A percentile compares a stretch with the other conserved stretches of the same genome.
These are phyloP conservation scores for Clarkia xantiana DNA, from an alignment of 345 rosid genomes.

Conservation along the genomic window DNA sequence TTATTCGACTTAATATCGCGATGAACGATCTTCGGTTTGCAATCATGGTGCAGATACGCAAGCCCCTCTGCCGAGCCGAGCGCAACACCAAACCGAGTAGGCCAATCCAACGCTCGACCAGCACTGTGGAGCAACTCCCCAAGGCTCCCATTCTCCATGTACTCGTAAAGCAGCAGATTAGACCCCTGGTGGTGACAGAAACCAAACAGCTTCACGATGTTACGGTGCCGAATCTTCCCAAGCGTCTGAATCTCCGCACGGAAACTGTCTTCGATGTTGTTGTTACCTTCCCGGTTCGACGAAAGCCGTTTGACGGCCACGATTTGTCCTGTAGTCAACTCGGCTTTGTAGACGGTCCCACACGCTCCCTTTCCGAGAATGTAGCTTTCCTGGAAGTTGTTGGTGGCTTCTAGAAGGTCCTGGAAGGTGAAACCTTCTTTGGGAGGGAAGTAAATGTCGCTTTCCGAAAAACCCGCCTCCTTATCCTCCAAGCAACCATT, in stretches of 20 bases:
- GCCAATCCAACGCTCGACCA: slow-evolving; percentile 55
- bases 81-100: slow-evolving; percentile 64
- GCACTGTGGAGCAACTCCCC: slow-evolving; percentile 78
- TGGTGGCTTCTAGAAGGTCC: slow-evolving; percentile 69
- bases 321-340: slow-evolving; percentile 48
- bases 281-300: slow-evolving; percentile 73
- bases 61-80: slow-evolving; percentile 97
- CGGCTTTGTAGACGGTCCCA: slow-evolving; percentile 86
- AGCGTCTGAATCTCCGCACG: slow-evolving; percentile 77
- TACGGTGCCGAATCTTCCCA: slow-evolving; percentile 87
- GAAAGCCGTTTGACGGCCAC: slow-evolving; percentile 73
- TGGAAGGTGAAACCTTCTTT: slow-evolving; percentile 76
- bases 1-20: slow-evolving; percentile 92
- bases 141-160: slow-evolving; percentile 71
- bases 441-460: slow-evolving; percentile 65
- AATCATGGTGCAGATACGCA: slow-evolving; percentile 84
- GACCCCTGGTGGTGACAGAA: slow-evolving; percentile 82
- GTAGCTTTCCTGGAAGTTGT: slow-evolving; percentile 63
- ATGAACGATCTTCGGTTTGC: slow-evolving; percentile 86
- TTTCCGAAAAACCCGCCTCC: slow-evolving; percentile 26
- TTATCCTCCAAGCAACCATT: slow-evolving; percentile 37
- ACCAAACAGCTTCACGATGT: slow-evolving; percentile 84
- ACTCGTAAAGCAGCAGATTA: slow-evolving; percentile 79
- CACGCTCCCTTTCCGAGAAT: slow-evolving; percentile 87
- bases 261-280: slow-evolving; percentile 68